Percentiles rank a stretch among this genome's conserved stretches.
Conservation (phyloP, 1,284 basidiomycete species). For the Tilletia setariae region DNA sequence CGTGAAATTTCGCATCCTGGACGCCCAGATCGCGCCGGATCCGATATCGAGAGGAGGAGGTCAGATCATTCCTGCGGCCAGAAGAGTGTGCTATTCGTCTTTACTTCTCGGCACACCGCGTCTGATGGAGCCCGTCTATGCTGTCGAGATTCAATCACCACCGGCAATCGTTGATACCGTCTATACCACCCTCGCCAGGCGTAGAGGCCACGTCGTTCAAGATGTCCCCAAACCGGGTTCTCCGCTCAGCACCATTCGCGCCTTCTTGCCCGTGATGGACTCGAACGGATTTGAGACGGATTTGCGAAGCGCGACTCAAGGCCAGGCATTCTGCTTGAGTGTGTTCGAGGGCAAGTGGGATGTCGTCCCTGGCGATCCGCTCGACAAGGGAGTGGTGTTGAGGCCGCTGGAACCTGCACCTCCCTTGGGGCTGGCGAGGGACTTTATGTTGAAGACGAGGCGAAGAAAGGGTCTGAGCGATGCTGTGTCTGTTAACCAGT, state of each 20-base stretch:
- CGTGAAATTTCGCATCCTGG: slow-evolving; percentile 93
- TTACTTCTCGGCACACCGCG: slow-evolving; percentile 72
- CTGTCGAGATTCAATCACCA: slow-evolving; percentile 95
- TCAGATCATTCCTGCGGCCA: slow-evolving; percentile 95
- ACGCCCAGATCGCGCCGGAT: slow-evolving; percentile 84
- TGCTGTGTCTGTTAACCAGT: not conserved
- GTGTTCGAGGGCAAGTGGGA: slow-evolving; percentile 92
- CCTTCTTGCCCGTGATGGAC: slow-evolving; percentile 94
- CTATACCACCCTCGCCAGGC: slow-evolving; percentile 91
- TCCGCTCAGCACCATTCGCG: slow-evolving; percentile 94
- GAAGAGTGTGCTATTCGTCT: slow-evolving; percentile 97
- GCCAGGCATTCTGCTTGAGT: slow-evolving; percentile 94
- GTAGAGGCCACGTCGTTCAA: slow-evolving; percentile 94
- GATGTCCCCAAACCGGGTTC: slow-evolving; percentile 96
- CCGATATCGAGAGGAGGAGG: slow-evolving; percentile 96
- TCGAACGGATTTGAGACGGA: slow-evolving; percentile 99
- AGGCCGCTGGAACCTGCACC: slow-evolving; percentile 94
- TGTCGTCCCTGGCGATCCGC: slow-evolving; percentile 95
- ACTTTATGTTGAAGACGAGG: slow-evolving; percentile 92
- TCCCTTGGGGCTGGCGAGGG: slow-evolving; percentile 70
- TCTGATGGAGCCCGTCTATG: slow-evolving; percentile 88
- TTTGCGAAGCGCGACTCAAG: slow-evolving; percentile 90
- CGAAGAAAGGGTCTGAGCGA: slow-evolving; percentile 69
- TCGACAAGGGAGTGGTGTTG: slow-evolving; percentile 89
- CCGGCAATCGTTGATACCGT: slow-evolving; percentile 97